Conservation (phyloP, 345 rosid species). For the Dipteronia dyeriana region DNA sequence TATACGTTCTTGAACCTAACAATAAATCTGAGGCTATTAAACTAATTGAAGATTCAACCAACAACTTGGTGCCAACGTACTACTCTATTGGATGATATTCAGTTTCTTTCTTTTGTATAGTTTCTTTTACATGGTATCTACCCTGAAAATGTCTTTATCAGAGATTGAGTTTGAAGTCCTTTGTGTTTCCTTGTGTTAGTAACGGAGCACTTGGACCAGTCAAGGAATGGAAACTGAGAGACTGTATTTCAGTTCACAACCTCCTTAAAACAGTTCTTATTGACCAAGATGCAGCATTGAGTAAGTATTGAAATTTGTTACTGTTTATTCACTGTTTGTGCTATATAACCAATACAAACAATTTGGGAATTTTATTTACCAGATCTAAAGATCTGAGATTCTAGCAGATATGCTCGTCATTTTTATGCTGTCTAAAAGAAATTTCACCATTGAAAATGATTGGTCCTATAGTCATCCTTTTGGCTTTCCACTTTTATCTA, state of each 20-base stretch:
- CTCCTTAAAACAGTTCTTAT: slow-evolving; percentile 50
- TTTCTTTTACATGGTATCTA: background rate
- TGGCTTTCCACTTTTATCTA: background rate
- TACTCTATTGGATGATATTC: slow-evolving; percentile 6
- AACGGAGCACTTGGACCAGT: slow-evolving; percentile 64
- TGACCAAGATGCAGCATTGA: slow-evolving; percentile 71
- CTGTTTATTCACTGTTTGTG: slow-evolving; percentile 4
- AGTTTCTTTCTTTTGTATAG: background rate
- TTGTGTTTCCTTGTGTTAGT: slow-evolving; percentile 37
- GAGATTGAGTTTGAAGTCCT: slow-evolving; percentile 7
- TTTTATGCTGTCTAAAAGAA: background rate
- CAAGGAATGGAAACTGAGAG: slow-evolving; percentile 79
- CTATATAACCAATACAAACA: background rate
- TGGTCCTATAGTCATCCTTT: background rate
- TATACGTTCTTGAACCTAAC: slow-evolving; percentile 62
- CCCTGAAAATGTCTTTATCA: background rate
- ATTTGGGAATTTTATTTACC: background rate
- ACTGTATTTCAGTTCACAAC: slow-evolving; percentile 76
- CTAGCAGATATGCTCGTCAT: background rate
- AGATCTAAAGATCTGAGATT: background rate
- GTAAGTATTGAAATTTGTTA: slow-evolving; percentile 48
- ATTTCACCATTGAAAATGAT: background rate
- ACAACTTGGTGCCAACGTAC: slow-evolving; percentile 58
- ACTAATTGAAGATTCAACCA: slow-evolving; percentile 75
- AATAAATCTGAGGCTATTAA: slow-evolving; percentile 71